Evolutionary conservation across 2,329 filamentous ascomycete genomes (phyloP), one percentile per base, ranked within the genome.

Genomic region (Trichoderma breve): DNA sequence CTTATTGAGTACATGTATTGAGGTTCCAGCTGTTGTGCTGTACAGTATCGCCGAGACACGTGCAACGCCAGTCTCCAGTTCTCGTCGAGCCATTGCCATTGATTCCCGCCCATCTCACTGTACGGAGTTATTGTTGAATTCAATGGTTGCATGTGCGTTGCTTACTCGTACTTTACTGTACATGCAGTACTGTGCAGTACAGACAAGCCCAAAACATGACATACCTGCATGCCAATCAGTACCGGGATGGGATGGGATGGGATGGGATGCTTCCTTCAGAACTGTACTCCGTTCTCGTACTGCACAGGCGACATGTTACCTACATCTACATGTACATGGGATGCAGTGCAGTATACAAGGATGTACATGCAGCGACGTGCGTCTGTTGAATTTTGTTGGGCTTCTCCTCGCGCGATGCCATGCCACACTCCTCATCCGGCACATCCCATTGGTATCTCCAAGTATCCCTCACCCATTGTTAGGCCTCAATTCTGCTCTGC

Each of bases 161-260:
- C 43, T 51, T 53, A 53, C n/a, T 53, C 47, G 43, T 53, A 12
- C 21, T 53, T 66, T 55, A 57, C 64, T n/a, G 18, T 30, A 28
- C 34, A 63, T 36, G 30, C 63, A 30, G 28, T 30, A 18, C 14
- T 18, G 8, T 57, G 18, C 53, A 9, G 53, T 32, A 21, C 57
- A n/a, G 28, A 30, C 28, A 32, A 58, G 18, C 47, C 62, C 62
- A 51, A 63, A 67, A 67, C 64, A 58, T 67, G 64, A 58, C 64
- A 67, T 57, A 58, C 65, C 5, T 68, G 65, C 65, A 58, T 68
- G 43, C 39, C 30, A 28, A 21, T 21, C 57, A 6, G 18, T 30
- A 9, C 53, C 57, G 32, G 57, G 57, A 60, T 60, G 39, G 39
- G 39, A 43, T 43, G 39, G 39, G 39, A 43, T 43, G 15, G 36